These are phyloP conservation scores for Paspalum vaginatum DNA, from an alignment of 176 grass and related monocot species.

Conservation along the genomic window DNA sequence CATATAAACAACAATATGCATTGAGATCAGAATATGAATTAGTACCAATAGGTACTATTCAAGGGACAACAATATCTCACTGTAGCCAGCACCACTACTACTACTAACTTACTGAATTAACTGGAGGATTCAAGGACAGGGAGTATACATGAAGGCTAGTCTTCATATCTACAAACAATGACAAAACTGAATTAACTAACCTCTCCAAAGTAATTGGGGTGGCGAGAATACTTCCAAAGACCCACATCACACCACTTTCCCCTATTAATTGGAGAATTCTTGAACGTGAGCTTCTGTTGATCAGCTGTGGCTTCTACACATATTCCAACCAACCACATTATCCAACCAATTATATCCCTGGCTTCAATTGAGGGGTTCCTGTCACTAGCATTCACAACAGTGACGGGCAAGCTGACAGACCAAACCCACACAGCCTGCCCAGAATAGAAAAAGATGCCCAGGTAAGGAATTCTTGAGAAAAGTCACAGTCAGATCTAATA, in stretches of 20 bases:
- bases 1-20: constrained; percentile 1
- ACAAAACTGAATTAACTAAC: constrained; percentile 43
- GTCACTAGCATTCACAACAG: constrained; percentile 83
- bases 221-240: constrained; percentile 90
- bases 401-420: constrained; percentile 90
- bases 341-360: constrained; percentile 92
- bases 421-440: constrained; percentile 88
- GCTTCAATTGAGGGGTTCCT: constrained; percentile 66
- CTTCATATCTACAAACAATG: neutral
- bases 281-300: constrained; percentile 91
- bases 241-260: constrained; percentile 84
- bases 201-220: constrained; percentile 99
- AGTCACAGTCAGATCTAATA: neutral
- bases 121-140: neutral
- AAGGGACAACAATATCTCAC: neutral
- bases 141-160: neutral
- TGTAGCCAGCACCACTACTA: neutral
- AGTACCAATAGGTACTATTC: neutral
- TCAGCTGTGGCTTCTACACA: constrained; percentile 70
- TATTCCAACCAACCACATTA: constrained; percentile 79
- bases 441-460: constrained; percentile 7
- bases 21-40: neutral
- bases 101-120: neutral
- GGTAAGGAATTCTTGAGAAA: constrained; percentile 33
- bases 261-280: constrained; percentile 71